Conservation (phyloP, 1,139 yeast species). For the Wickerhamomyces sp. region DNA sequence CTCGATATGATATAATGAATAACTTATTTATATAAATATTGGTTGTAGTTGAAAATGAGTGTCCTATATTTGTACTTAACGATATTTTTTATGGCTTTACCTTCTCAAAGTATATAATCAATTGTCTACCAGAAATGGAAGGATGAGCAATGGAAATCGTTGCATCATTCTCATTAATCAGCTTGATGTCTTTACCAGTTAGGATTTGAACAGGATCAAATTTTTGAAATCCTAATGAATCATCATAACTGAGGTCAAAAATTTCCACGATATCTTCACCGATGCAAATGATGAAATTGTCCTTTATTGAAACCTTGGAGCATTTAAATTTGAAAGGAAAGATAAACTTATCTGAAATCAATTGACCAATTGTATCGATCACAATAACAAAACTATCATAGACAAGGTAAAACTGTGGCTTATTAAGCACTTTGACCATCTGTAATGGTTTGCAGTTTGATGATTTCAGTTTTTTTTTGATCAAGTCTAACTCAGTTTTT, state of each 20-base stretch:
- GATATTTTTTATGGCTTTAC: neutral
- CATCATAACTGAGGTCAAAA: conserved; percentile 52
- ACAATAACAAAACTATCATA: conserved; percentile 73
- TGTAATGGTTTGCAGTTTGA: conserved; percentile 47
- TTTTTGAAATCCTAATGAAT: conserved; percentile 29
- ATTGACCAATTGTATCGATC: conserved; percentile 60
- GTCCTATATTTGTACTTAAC: neutral
- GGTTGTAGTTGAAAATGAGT: neutral
- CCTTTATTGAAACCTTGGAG: conserved; percentile 46
- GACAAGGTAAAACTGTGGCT: conserved; percentile 53
- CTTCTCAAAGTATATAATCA: conserved; percentile 29
- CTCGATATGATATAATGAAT: too few relatives aligned
- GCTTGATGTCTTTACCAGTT: conserved; percentile 59
- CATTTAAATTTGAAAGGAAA: conserved; percentile 64
- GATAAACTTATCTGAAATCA: conserved; percentile 46
- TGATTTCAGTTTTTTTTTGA: conserved; percentile 25
- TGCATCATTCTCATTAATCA: conserved; percentile 41
- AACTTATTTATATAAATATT: too few relatives aligned
- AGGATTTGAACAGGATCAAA: conserved; percentile 61
- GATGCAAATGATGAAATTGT: conserved; percentile 57
- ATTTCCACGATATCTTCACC: conserved; percentile 72
- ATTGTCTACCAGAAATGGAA: conserved; percentile 55
- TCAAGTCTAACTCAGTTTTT: conserved; percentile 25
- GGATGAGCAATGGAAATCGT: conserved; percentile 70
- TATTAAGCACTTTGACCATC: conserved; percentile 53